These are phyloP conservation scores for Oryza glaberrima DNA, from an alignment of 176 grass and related monocot species.

Conservation along the genomic window DNA sequence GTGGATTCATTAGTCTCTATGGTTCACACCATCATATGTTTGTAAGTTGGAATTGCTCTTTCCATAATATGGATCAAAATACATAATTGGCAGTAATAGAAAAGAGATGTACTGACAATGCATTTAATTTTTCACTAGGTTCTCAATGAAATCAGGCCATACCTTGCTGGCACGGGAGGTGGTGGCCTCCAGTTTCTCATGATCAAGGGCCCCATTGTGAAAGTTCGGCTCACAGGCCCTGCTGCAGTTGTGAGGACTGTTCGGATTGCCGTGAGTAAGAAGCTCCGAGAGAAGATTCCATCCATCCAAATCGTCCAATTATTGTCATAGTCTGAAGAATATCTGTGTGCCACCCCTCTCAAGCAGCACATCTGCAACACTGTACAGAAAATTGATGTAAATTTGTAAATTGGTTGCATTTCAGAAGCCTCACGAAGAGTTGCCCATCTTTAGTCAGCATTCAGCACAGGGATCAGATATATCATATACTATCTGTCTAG, in stretches of 20 bases:
- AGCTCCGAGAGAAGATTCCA: constrained; percentile 86
- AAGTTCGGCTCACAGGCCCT: constrained; percentile 62
- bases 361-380: background rate
- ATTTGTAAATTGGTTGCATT: constrained; percentile 21
- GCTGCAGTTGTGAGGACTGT: constrained; percentile 79
- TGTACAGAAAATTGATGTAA: constrained; percentile 16
- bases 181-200: constrained; percentile 61
- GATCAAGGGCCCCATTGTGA: constrained; percentile 58
- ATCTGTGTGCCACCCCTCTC: background rate
- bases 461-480: background rate
- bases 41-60: background rate
- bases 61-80: background rate
- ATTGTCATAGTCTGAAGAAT: constrained; percentile 35
- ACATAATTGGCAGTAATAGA: background rate
- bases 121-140: constrained; percentile 42
- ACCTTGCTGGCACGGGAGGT: constrained; percentile 73
- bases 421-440: constrained; percentile 17
- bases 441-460: constrained; percentile 1
- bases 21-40: background rate
- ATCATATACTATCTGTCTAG: background rate
- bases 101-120: background rate
- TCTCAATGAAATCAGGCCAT: constrained; percentile 80
- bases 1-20: background rate
- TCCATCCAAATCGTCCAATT: constrained; percentile 63
- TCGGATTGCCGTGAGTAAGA: constrained; percentile 66